These are phyloP conservation scores for Exophiala sideris DNA, from an alignment of 2,329 filamentous ascomycete genomes.

Conservation along the genomic window DNA sequence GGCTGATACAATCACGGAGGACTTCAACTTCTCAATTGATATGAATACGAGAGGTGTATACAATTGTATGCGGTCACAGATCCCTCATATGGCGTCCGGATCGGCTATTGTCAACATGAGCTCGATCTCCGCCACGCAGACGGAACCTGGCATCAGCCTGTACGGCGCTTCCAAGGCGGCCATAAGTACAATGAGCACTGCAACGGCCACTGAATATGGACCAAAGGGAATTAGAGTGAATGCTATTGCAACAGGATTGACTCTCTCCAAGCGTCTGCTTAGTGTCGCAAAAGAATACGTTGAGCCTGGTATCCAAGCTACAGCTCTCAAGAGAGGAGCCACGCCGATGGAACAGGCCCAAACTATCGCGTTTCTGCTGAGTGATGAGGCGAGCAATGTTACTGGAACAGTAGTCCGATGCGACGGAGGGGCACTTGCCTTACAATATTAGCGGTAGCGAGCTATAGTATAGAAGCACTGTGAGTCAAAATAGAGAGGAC, in stretches of 20 bases:
- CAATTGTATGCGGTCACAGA: constrained; percentile 39
- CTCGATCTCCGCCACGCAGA: constrained; percentile 36
- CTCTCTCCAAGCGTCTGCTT: constrained; percentile 6
- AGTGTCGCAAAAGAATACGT: constrained; percentile 12
- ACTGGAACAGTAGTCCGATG: constrained; percentile 46
- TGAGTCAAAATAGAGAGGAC: too few relatives aligned
- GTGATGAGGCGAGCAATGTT: constrained; percentile 45
- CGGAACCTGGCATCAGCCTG: constrained; percentile 37
- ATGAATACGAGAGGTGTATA: constrained; percentile 42
- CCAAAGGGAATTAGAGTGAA: constrained; percentile 36
- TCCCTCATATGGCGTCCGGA: constrained; percentile 40
- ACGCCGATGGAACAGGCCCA: constrained; percentile 40
- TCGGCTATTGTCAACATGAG: constrained; percentile 42
- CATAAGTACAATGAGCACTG: constrained; percentile 44
- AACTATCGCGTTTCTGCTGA: constrained; percentile 47
- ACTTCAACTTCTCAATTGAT: constrained; percentile 39
- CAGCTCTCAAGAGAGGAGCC: constrained; percentile 32
- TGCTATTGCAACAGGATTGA: constrained; percentile 20
- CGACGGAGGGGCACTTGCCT: constrained; percentile 40
- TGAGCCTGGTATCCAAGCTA: constrained; percentile 15
- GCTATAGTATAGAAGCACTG: too few relatives aligned
- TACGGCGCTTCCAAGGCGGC: constrained; percentile 44
- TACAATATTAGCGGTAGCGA: neutral
- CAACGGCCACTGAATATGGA: constrained; percentile 34
- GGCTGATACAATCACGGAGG: constrained; percentile 29